Conservation (phyloP, 75 land plant genomes). For the Pinus taeda region DNA sequence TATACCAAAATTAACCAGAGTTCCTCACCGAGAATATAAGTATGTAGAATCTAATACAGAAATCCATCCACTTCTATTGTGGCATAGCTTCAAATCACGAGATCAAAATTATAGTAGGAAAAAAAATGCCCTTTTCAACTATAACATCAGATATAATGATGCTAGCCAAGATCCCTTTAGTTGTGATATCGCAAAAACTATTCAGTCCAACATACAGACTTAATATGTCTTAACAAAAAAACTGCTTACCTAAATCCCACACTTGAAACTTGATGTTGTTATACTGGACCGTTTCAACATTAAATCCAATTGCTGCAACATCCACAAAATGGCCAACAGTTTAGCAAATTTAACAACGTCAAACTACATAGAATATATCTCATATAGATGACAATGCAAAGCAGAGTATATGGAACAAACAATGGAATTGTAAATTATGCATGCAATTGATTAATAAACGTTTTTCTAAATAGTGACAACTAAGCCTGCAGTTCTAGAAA, state of each 20-base stretch:
- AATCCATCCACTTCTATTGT: background rate
- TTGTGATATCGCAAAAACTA: background rate
- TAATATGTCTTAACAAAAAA: background rate
- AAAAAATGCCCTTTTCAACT: background rate
- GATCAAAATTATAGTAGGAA: background rate
- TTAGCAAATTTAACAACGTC: background rate
- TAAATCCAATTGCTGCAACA: constrained; percentile 95
- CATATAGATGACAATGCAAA: too few species aligned
- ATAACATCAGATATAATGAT: background rate
- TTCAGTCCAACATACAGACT: background rate
- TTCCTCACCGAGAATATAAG: background rate
- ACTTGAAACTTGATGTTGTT: constrained; percentile 98
- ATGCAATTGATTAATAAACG: too few species aligned
- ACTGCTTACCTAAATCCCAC: constrained; percentile 87
- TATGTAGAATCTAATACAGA: background rate
- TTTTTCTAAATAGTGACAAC: background rate
- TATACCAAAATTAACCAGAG: too few species aligned
- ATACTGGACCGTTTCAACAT: constrained; percentile 97
- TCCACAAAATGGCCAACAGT: constrained; percentile 7
- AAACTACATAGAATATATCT: background rate
- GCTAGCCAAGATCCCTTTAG: background rate
- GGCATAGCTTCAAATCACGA: background rate
- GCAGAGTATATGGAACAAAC: too few species aligned
- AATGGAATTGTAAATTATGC: too few species aligned
- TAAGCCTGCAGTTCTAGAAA: background rate